Percentiles rank a stretch among this genome's conserved stretches.
Conservation (phyloP, 345 rosid species). For the Bretschneidera sinensis region DNA sequence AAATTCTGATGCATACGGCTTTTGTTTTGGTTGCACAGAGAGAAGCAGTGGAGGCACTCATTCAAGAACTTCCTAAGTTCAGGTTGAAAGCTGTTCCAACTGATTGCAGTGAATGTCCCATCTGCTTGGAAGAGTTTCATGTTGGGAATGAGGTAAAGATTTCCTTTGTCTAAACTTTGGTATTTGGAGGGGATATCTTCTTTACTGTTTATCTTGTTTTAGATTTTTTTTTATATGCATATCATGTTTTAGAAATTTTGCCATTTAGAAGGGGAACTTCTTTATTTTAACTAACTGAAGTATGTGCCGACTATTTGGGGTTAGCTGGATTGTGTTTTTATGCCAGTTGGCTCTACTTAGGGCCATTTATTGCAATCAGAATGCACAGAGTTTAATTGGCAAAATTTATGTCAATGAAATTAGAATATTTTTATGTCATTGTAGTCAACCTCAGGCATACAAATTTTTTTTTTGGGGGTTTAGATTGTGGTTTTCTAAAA, state of each 20-base stretch:
- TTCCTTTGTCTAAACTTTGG: background rate
- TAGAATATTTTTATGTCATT: too few species aligned
- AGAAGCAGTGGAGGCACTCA: conserved; percentile 96
- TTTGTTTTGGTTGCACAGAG: conserved; percentile 36
- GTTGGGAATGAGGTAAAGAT: conserved; percentile 79
- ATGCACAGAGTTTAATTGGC: too few species aligned
- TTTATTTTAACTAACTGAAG: background rate
- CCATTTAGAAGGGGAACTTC: background rate
- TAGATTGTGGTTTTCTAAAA: background rate
- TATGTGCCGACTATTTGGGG: background rate
- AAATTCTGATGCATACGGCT: too few species aligned
- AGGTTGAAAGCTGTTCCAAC: conserved; percentile 93
- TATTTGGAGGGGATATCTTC: too few species aligned
- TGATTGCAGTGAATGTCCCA: conserved; percentile 97
- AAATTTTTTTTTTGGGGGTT: too few species aligned
- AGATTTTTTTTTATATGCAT: too few species aligned
- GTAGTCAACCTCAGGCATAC: too few species aligned
- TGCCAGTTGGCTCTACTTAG: background rate
- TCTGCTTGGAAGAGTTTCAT: conserved; percentile 93
- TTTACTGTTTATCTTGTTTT: background rate
- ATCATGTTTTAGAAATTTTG: too few species aligned
- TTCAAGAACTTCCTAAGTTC: conserved; percentile 96
- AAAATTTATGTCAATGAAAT: too few species aligned
- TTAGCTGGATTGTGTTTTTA: background rate
- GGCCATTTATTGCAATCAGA: too few species aligned